Evolutionary conservation across 1,284 basidiomycete genomes (phyloP).

Genomic region (Ganoderma lucidum): DNA sequence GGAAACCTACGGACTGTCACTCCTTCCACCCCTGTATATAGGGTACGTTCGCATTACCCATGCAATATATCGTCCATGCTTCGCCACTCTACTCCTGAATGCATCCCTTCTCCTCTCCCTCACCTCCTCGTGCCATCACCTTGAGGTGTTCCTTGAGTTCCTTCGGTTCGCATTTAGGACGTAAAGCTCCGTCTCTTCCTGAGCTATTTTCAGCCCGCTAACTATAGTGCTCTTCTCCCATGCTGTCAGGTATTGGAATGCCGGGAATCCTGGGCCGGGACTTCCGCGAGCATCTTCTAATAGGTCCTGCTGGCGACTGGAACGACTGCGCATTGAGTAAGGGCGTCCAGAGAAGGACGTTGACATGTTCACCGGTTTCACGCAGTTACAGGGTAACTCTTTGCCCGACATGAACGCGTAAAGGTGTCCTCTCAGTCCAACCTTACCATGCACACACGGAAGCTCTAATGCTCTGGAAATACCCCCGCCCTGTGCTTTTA

Average conservation of each 20-base stretch:
- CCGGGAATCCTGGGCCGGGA: neutral
- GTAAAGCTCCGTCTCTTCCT: neutral
- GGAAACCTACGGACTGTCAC: neutral
- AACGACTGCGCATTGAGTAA: neutral
- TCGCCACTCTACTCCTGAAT: neutral
- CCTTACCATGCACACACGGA: neutral
- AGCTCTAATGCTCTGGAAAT: too few species aligned
- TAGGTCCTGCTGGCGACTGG: neutral
- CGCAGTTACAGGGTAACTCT: neutral
- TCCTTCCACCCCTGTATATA: neutral
- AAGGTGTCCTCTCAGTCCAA: neutral
- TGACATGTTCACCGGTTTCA: neutral
- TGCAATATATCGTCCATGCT: neutral
- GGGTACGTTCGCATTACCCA: neutral
- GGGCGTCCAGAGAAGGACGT: neutral
- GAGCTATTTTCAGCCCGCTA: neutral
- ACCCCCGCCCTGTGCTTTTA: too few species aligned
- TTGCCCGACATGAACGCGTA: neutral
- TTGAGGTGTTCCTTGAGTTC: neutral
- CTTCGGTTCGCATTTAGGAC: neutral
- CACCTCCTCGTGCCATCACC: neutral
- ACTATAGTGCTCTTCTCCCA: constrained; percentile 4
- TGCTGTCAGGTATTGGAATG: neutral
- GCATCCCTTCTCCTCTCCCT: too few species aligned
- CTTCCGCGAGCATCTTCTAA: neutral